Evolutionary conservation across 345 rosid genomes (phyloP).

Genomic region (Erysimum cheiranthoides): DNA sequence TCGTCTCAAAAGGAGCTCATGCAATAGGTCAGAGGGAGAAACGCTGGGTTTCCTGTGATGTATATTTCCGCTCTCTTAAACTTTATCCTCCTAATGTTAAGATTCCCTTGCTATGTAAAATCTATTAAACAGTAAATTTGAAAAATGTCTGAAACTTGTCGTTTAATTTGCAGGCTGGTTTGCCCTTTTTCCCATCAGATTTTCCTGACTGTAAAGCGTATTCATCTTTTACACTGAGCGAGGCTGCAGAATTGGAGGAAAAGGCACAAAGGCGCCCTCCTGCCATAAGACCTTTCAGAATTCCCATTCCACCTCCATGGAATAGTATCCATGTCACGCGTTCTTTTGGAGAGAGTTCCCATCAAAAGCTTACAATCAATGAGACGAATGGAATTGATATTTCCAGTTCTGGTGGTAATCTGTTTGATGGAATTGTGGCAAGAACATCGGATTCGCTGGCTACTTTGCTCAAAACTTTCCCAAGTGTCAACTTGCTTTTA

Average conservation of each 20-base stretch:
- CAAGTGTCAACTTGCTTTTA: constrained; percentile 49
- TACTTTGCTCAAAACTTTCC: constrained; percentile 50
- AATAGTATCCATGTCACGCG: constrained; percentile 50
- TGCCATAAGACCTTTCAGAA: constrained; percentile 60
- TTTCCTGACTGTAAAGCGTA: constrained; percentile 84
- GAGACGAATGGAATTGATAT: constrained; percentile 30
- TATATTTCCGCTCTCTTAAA: constrained; percentile 42
- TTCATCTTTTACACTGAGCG: constrained; percentile 56
- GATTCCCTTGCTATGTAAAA: neutral
- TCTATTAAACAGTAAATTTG: neutral
- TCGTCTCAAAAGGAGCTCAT: constrained; percentile 74
- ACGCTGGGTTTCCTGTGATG: constrained; percentile 85
- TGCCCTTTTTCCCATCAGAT: constrained; percentile 85
- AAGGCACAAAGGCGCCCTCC: constrained; percentile 59
- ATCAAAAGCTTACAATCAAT: constrained; percentile 36
- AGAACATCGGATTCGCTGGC: constrained; percentile 61
- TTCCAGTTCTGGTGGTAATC: constrained; percentile 27
- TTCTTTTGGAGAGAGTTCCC: constrained; percentile 33
- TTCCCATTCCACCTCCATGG: constrained; percentile 83
- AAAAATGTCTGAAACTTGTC: constrained; percentile 21
- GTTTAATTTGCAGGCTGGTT: constrained; percentile 57
- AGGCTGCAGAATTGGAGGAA: constrained; percentile 57
- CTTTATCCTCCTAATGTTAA: neutral
- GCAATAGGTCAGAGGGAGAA: constrained; percentile 88
- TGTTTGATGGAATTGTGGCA: constrained; percentile 59